Conservation (phyloP, 1,284 basidiomycete genomes). For the Ganoderma leucocontextum region DNA sequence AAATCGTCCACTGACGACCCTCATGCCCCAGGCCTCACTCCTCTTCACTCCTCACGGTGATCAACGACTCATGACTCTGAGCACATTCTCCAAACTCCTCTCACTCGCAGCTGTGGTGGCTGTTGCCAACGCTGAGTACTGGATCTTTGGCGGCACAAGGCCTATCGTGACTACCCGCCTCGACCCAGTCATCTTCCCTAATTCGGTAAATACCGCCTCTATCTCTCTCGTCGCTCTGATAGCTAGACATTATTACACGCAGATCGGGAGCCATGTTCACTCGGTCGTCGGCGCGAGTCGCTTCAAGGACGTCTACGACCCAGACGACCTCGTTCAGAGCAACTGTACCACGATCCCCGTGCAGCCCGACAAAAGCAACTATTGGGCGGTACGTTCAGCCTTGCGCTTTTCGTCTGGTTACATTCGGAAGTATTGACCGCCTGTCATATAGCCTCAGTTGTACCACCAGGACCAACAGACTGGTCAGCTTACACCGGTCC, state of each 20-base stretch:
- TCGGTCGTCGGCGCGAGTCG: conserved; percentile 41
- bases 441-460: conserved; percentile 27
- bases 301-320: conserved; percentile 35
- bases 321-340: conserved; percentile 33
- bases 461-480: conserved; percentile 36
- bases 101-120: conserved; percentile 30
- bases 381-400: conserved; percentile 37
- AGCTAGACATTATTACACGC: background rate
- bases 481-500: conserved; percentile 31
- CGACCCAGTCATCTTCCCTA: conserved; percentile 41
- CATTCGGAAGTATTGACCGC: background rate
- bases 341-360: conserved; percentile 38
- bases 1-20: background rate
- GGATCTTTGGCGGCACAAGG: conserved; percentile 37
- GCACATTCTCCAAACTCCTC: conserved; percentile 25
- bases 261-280: conserved; percentile 40
- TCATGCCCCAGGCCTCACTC: conserved; percentile 4
- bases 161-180: conserved; percentile 39
- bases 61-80: background rate
- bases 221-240: background rate
- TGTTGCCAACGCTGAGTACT: conserved; percentile 35
- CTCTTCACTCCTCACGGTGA: background rate
- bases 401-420: background rate
- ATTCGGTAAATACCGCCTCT: conserved; percentile 26
- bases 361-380: conserved; percentile 38